Evolutionary conservation across 2,329 filamentous ascomycete genomes (phyloP).

Genomic region (Penicillium polonicum): DNA sequence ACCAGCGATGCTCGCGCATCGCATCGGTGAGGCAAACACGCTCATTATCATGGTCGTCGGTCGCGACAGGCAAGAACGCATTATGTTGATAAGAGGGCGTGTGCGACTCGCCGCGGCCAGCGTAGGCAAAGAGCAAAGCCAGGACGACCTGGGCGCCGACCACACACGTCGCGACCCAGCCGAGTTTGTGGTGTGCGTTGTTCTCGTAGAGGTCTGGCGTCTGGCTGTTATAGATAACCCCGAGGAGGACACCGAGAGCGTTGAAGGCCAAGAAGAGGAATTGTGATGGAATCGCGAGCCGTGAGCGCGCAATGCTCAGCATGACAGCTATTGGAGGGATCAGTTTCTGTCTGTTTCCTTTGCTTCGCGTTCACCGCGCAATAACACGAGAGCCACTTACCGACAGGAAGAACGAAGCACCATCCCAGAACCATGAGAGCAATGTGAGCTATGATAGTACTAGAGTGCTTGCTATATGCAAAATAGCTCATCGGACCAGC

Average conservation of each 20-base stretch:
- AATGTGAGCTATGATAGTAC: slow-evolving; percentile 66
- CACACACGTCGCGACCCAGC: slow-evolving; percentile 78
- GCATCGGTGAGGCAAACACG: slow-evolving; percentile 42
- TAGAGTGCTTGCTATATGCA: slow-evolving; percentile 40
- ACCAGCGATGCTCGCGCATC: slow-evolving; percentile 55
- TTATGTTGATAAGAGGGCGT: slow-evolving; percentile 50
- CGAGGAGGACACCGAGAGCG: slow-evolving; percentile 62
- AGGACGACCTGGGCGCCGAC: slow-evolving; percentile 68
- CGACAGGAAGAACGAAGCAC: slow-evolving; percentile 69
- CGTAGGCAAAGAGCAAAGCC: slow-evolving; percentile 62
- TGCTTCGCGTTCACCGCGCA: neutral
- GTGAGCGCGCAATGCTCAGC: slow-evolving; percentile 78
- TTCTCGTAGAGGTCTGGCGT: slow-evolving; percentile 84
- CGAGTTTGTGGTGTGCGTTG: slow-evolving; percentile 84
- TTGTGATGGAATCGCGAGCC: slow-evolving; percentile 68
- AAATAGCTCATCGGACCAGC: slow-evolving; percentile 46
- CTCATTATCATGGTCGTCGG: slow-evolving; percentile 48
- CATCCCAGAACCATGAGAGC: slow-evolving; percentile 68
- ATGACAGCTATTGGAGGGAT: slow-evolving; percentile 64
- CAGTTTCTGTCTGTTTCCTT: neutral
- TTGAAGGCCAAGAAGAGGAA: slow-evolving; percentile 66
- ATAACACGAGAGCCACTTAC: slow-evolving; percentile 49
- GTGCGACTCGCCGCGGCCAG: slow-evolving; percentile 45
- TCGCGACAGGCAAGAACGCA: slow-evolving; percentile 63
- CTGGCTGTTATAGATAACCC: slow-evolving; percentile 70